Conservation (phyloP, 805 yeast genomes). For the Scheffersomyces coipomensis region DNA sequence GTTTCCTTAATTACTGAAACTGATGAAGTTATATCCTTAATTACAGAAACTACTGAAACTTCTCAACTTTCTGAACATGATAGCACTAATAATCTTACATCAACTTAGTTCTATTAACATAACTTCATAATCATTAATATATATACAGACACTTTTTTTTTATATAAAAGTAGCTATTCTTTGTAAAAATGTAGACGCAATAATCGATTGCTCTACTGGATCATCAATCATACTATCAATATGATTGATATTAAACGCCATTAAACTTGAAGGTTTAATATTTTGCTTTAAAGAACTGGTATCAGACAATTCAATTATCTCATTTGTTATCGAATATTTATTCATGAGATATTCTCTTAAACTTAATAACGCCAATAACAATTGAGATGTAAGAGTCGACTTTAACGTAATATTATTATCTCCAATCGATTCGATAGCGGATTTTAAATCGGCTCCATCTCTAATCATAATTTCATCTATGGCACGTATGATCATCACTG, state of each 20-base stretch:
- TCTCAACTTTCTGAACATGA: no score
- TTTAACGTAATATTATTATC: background rate
- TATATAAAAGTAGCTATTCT: background rate
- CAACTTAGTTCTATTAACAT: background rate
- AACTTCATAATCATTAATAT: background rate
- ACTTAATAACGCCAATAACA: conserved; percentile 1
- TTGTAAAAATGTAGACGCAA: background rate
- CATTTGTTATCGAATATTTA: background rate
- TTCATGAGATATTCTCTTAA: background rate
- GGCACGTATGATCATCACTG: conserved; percentile 39
- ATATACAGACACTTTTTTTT: no score
- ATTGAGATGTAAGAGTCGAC: background rate
- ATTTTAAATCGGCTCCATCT: conserved; percentile 10
- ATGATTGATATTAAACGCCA: background rate
- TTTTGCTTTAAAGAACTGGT: background rate
- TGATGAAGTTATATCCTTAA: no score
- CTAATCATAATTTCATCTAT: conserved; percentile 33
- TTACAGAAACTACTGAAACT: no score
- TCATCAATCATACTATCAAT: background rate
- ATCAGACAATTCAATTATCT: background rate
- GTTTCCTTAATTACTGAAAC: no score
- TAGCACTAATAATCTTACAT: no score
- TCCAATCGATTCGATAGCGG: background rate
- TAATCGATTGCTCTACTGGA: background rate
- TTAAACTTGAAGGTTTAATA: background rate